Evolutionary conservation across 176 grass and related monocot genomes (phyloP), one percentile per base, ranked within the genome.

Genomic region (bread wheat (Triticum aestivum)): DNA sequence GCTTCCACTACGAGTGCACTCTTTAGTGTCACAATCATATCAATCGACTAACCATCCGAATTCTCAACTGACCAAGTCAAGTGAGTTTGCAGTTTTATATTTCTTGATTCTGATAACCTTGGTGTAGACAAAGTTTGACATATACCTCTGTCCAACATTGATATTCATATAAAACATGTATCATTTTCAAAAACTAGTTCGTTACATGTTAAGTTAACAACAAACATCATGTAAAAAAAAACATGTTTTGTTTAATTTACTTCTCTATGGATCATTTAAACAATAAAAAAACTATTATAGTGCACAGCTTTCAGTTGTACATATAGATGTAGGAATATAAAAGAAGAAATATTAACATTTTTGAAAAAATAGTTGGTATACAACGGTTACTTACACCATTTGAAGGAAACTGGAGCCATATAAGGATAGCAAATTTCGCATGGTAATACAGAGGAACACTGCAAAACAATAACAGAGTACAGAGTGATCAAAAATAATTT

Each of bases 391-490:
- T 90, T 97, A 94, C 90, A 88, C 88, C 77, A 47, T 89, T 87
- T 21, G 92, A 90, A 82, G 94, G 92, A 45, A 94, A 88, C 78
- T 97, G 92, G 54, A 97, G 92, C 92, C 90, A 94, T 77, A 94
- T 78, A 89, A 97, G 94, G 91, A 94, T 89, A 73, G 86, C 94
- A 66, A 97, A 90, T 82, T 97, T 97, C 42, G 64, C 83, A 80
- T 94, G 90, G 74, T 94, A 92, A 83, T 94, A 97, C 14, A 97
- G 73, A 64, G 94, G 94, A 85, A 91, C 87, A 91, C 94, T 97
- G 88, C 86, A 94, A 32, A 91, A 70, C 21, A 80, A 13, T 77
- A 94, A 42, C 63, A 73, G 29, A 30, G 33, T 75, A 81, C 11
- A 39, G 13, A 67, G 61, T 79, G 42, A 75, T 83, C 13, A 78